Conservation (phyloP, 2,329 filamentous ascomycete species). For the Blastomyces parvus region DNA sequence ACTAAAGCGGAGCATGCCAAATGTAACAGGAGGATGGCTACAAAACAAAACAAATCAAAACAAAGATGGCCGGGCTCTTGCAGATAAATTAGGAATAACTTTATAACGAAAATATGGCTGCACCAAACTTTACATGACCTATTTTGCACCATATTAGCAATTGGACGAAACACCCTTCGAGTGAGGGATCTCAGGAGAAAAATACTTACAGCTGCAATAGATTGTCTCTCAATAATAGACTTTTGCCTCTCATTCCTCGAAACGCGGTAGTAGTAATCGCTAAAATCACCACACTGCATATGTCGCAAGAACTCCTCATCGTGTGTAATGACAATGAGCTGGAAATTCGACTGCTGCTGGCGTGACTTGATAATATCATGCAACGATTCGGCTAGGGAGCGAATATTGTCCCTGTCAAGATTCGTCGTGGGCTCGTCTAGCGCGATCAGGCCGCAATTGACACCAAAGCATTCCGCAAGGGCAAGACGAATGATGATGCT, state of each 20-base stretch:
- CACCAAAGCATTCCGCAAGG: constrained; percentile 89
- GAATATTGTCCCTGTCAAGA: constrained; percentile 89
- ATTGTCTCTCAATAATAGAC: constrained; percentile 65
- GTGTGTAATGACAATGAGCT: constrained; percentile 97
- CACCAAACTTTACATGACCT: not conserved
- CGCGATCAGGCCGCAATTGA: constrained; percentile 91
- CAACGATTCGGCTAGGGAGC: constrained; percentile 71
- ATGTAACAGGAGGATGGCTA: not conserved
- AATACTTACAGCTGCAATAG: constrained; percentile 40
- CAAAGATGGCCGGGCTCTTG: not conserved
- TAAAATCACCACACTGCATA: constrained; percentile 91
- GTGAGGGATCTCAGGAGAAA: not conserved
- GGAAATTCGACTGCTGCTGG: constrained; percentile 84
- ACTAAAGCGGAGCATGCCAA: not conserved
- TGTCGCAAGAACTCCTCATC: constrained; percentile 90
- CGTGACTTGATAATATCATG: constrained; percentile 79
- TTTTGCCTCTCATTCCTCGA: constrained; percentile 75
- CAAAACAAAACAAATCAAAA: not conserved
- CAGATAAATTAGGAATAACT: not conserved
- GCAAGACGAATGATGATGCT: constrained; percentile 96
- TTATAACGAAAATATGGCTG: not conserved
- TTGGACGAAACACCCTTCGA: not conserved
- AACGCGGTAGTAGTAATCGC: constrained; percentile 84
- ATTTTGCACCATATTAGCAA: not conserved
- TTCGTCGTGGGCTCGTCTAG: constrained; percentile 98